phyloP scores from a whole-genome alignment of 176 grass and related monocot species.

The Chloris gayana region DNA sequence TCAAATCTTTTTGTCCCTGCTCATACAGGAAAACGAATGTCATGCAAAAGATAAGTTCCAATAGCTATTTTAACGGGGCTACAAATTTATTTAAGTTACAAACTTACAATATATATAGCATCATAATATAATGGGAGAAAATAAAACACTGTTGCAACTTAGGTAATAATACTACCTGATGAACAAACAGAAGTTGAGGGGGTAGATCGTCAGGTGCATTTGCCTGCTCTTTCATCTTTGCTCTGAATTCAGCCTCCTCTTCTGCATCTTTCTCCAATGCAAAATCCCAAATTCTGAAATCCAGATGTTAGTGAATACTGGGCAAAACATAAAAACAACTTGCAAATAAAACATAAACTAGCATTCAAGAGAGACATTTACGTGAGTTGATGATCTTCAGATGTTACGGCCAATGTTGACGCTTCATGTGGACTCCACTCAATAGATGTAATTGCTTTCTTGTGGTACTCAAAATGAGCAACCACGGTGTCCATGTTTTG shows the following conservation, averaged over 20 bases:
- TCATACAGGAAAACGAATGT: conserved; percentile 22
- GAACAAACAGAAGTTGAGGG: conserved; percentile 89
- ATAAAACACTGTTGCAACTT: neutral
- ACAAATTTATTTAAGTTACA: neutral
- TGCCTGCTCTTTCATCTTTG: conserved; percentile 77
- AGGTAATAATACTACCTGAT: conserved; percentile 60
- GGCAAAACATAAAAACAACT: neutral
- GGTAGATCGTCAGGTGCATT: conserved; percentile 86
- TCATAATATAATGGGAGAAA: neutral
- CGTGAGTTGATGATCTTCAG: conserved; percentile 88
- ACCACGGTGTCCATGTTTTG: conserved; percentile 40
- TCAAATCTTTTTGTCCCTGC: conserved; percentile 90
- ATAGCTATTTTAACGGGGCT: neutral
- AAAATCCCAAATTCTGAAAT: conserved; percentile 89
- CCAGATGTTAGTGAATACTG: neutral
- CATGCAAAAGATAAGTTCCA: neutral
- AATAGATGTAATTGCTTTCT: conserved; percentile 84
- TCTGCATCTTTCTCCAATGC: conserved; percentile 85
- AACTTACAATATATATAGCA: neutral
- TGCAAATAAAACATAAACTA: neutral
- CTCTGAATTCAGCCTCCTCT: conserved; percentile 93
- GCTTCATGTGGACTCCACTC: conserved; percentile 95
- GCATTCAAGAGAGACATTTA: conserved; percentile 15
- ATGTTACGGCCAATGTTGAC: conserved; percentile 84
- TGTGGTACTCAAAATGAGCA: conserved; percentile 88